Conservation (phyloP, 2,329 filamentous ascomycete species). For the Verticillium nubilum region DNA sequence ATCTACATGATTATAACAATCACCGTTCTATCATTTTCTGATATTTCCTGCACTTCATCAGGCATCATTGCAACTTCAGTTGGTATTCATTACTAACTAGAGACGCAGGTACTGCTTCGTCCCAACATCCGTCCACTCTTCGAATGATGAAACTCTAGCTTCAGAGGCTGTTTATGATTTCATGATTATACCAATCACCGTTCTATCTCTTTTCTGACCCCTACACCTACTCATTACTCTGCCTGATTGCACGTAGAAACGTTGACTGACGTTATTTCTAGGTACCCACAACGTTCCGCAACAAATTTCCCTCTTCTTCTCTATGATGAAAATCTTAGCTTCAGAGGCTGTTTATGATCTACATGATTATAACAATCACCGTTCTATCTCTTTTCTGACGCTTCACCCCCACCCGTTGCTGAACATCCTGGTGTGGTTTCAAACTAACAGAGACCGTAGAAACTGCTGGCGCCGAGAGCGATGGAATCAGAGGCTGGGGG, state of each 20-base stretch:
- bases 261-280: background rate
- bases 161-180: slow-evolving; percentile 45
- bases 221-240: background rate
- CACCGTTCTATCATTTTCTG: slow-evolving; percentile 22
- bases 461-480: background rate
- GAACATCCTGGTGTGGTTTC: background rate
- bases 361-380: slow-evolving; percentile 31
- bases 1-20: slow-evolving; percentile 31
- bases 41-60: background rate
- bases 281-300: background rate
- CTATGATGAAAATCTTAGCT: slow-evolving; percentile 32
- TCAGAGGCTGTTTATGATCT: slow-evolving; percentile 45
- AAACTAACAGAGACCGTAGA: background rate
- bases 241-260: background rate
- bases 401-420: background rate
- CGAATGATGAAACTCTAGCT: slow-evolving; percentile 12
- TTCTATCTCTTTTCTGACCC: slow-evolving; percentile 16
- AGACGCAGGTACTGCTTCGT: background rate
- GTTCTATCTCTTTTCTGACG: slow-evolving; percentile 18
- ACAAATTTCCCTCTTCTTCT: slow-evolving; percentile 7
- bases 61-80: slow-evolving; percentile 7
- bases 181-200: slow-evolving; percentile 32
- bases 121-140: background rate
- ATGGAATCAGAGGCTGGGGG: background rate
- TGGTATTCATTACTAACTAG: slow-evolving; percentile 4